Base-by-base conservation (phyloP, 805 yeast species). In the Groenewaldozyma salmanticensis region DNA sequence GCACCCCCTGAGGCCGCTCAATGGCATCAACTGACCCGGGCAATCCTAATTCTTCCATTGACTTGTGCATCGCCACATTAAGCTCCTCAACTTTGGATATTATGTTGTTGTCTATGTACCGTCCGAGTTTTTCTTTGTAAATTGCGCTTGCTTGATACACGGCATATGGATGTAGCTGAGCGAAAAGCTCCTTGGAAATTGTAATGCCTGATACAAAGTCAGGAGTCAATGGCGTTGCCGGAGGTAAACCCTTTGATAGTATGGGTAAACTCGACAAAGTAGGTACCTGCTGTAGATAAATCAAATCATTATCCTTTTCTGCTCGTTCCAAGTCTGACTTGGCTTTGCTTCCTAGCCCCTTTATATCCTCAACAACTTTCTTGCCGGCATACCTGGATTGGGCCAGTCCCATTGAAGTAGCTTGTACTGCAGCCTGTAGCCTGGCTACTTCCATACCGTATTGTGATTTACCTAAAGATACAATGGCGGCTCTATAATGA, bases 231-330 rank as follows among this genome's bases (percentile, higher is more conserved):
- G 75, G 62, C 39, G 73, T 72, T 1, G 80, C 85, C 68, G 81
- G 74, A 3, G 71, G 57, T 0, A 77, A 78, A 1, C 71, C 71
- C 1, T 60, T 53, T 3, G 33, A 27, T 2, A 77, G 63, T 0
- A 64, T 51, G 0, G 73, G 64, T 1, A 77, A 49, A 1, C 48
- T 24, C 1, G 66, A 62, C 0, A 53, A 43, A 5, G 49, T 22
- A 0, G 94, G 94, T 0, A 85, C 77, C 1, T 65, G 61, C 43
- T 81, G 79, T 31, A 83, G 60, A 57, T 85, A 84, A 4, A 88
- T 77, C 50, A 86, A 65, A 52, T 86, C 88, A 55, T 87, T 87
- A 49, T 87, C 96, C 48, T 77, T 71, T 48, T 81, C 86, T 0
- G 88, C 75, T 2, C 71, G 64, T 15, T 65, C 60, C 6, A 79